These are phyloP conservation scores for Ampelomyces quisqualis DNA, from an alignment of 2,329 filamentous ascomycete genomes.

Conservation along the genomic window DNA sequence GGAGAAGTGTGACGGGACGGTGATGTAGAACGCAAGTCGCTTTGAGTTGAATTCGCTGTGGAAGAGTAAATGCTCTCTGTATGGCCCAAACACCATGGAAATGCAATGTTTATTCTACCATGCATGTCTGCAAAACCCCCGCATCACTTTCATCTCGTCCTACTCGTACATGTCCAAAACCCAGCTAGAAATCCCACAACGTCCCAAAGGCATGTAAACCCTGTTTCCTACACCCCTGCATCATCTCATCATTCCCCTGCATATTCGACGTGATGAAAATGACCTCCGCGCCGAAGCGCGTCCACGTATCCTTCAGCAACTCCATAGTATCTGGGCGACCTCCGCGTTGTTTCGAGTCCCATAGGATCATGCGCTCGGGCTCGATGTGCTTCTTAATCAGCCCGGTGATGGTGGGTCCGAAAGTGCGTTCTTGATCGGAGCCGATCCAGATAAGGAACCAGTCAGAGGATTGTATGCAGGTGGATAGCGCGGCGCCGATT, in stretches of 20 bases:
- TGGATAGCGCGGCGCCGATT: constrained; percentile 39
- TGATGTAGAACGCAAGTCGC: too few species aligned
- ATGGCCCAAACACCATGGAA: too few species aligned
- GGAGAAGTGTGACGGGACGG: too few species aligned
- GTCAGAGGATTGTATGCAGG: constrained; percentile 39
- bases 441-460: constrained; percentile 44
- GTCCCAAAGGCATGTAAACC: constrained; percentile 41
- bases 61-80: too few species aligned
- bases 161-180: too few species aligned
- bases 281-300: constrained; percentile 36
- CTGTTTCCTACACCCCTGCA: constrained; percentile 35
- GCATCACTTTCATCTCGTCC: not conserved
- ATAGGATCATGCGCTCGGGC: constrained; percentile 41
- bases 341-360: constrained; percentile 41
- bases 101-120: not conserved
- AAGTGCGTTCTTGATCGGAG: constrained; percentile 39
- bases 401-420: constrained; percentile 37
- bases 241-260: constrained; percentile 43
- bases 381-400: constrained; percentile 38
- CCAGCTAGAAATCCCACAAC: constrained; percentile 33
- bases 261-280: constrained; percentile 42
- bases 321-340: constrained; percentile 38
- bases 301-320: constrained; percentile 38
- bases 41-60: too few species aligned
- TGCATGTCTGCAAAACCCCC: not conserved